These are phyloP conservation scores for Cercospora janseana DNA, from an alignment of 2,329 filamentous ascomycete species.

Conservation along the genomic window DNA sequence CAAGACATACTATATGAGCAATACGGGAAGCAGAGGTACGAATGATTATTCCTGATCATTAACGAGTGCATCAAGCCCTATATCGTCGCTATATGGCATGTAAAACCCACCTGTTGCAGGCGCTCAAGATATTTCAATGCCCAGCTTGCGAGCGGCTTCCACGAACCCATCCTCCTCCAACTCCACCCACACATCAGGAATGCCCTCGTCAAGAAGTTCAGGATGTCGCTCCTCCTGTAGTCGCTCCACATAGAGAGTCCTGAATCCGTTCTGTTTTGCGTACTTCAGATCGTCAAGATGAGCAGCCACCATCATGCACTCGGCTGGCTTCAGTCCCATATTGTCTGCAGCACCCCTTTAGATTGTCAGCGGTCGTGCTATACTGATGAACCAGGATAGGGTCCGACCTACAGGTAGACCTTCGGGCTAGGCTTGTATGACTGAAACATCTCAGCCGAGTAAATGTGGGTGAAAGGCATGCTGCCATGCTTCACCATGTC, in stretches of 20 bases:
- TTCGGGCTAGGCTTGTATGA: conserved; percentile 70
- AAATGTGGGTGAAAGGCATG: conserved; percentile 61
- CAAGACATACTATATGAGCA: too few relatives aligned
- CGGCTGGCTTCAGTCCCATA: conserved; percentile 55
- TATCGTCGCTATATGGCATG: not conserved
- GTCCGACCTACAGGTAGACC: conserved; percentile 54
- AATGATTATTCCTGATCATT: too few relatives aligned
- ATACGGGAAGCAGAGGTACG: too few relatives aligned
- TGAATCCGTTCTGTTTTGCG: conserved; percentile 63
- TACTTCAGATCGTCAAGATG: conserved; percentile 68
- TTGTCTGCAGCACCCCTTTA: conserved; percentile 57
- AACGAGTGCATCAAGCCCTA: too few relatives aligned
- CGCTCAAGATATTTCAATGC: not conserved
- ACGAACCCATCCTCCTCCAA: conserved; percentile 52
- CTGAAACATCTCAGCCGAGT: conserved; percentile 68
- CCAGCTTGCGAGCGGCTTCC: conserved; percentile 43
- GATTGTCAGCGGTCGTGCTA: not conserved
- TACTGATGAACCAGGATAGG: not conserved
- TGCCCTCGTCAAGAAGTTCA: conserved; percentile 54
- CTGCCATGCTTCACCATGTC: conserved; percentile 61
- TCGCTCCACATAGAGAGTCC: conserved; percentile 73
- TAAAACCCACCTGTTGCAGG: not conserved
- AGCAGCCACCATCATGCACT: conserved; percentile 76
- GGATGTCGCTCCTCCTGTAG: conserved; percentile 63
- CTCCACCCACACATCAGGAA: conserved; percentile 64